Evolutionary conservation across 2,329 filamentous ascomycete species (phyloP), one percentile per base, ranked within the genome.

Genomic region (Alternaria consortialis): DNA sequence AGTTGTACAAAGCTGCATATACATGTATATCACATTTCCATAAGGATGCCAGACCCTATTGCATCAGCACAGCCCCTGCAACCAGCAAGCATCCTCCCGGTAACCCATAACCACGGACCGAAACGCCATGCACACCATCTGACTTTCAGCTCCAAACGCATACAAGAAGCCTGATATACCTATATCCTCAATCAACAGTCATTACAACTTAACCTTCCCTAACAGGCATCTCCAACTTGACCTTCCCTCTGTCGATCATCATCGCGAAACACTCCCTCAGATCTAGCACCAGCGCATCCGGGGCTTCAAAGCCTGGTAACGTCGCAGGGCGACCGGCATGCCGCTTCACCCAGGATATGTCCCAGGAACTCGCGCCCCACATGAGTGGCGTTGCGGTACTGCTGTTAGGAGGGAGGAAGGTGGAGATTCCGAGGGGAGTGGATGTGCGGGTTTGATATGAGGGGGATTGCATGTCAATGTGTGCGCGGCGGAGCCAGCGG

Each of bases 401-500:
- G 62, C 65, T 58, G 52, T 55, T 58, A 60, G 59, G 56, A 55
- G 60, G 17, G 40, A 56, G 66, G 58, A 81, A 83, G 3, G 74
- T 72, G 37, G 78, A 81, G 43, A 83, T 79, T 1, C 80, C 81
- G 31, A 83, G 60, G 4, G 80, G 80, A 1, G 73, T 65, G 2
- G 60, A 39, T 39, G 63, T 75, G 56, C 74, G 75, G 7, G 62
- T 56, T 7, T 60, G 63, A 48, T 63, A 68, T 13, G 42, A 59
- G 32, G 42, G 43, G 15, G 8, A 58, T 32, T 55, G 44, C 11
- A 65, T 69, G 60, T 76, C 75, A 8, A 75, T 53, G 37, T 70
- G 66, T 5, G 78, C 78, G 61, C 80, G 78, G 9, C 72, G 74
- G 12, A 82, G 71, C 81, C 81, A 89, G n/a, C 74, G 69, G 23